These are phyloP conservation scores for Suillus plorans DNA, from an alignment of 768 basidiomycete species.

Conservation along the genomic window DNA sequence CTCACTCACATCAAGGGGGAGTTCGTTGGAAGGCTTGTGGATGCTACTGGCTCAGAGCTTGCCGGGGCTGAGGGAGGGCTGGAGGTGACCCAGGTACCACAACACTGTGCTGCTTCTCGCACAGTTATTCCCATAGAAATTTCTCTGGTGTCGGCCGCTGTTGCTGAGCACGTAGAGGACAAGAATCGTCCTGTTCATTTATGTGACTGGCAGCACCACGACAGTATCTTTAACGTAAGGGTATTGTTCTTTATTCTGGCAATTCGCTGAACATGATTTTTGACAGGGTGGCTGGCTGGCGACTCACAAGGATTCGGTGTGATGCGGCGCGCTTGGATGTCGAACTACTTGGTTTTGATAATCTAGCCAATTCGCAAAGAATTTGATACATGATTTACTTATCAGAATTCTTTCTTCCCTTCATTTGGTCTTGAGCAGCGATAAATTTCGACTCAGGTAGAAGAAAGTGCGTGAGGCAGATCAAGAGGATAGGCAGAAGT, in stretches of 20 bases:
- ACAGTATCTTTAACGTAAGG: slow-evolving; percentile 21
- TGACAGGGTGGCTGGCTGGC: slow-evolving; percentile 10
- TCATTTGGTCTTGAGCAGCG: neutral
- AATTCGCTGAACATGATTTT: neutral
- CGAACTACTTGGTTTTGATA: neutral
- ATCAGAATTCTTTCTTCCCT: neutral
- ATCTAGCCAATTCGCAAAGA: neutral
- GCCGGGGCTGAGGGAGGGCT: slow-evolving; percentile 19
- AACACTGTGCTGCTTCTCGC: slow-evolving; percentile 2
- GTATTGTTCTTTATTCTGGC: neutral
- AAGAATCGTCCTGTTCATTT: slow-evolving; percentile 17
- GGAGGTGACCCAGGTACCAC: neutral
- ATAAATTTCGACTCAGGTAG: neutral
- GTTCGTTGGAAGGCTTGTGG: slow-evolving; percentile 18
- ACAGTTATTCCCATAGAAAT: slow-evolving; percentile 22
- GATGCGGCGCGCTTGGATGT: neutral
- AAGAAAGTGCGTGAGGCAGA: neutral
- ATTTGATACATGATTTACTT: neutral
- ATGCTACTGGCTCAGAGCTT: slow-evolving; percentile 13
- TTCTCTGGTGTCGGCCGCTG: slow-evolving; percentile 20
- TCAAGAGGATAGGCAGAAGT: too few species aligned
- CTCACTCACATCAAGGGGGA: slow-evolving; percentile 16
- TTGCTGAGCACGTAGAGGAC: slow-evolving; percentile 19
- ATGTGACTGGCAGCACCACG: slow-evolving; percentile 23
- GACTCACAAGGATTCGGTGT: neutral